A percentile compares a stretch with the other conserved stretches of the same genome.
phyloP scores from a whole-genome alignment of 208 protist species.

The Novymonas esmeraldas region DNA sequence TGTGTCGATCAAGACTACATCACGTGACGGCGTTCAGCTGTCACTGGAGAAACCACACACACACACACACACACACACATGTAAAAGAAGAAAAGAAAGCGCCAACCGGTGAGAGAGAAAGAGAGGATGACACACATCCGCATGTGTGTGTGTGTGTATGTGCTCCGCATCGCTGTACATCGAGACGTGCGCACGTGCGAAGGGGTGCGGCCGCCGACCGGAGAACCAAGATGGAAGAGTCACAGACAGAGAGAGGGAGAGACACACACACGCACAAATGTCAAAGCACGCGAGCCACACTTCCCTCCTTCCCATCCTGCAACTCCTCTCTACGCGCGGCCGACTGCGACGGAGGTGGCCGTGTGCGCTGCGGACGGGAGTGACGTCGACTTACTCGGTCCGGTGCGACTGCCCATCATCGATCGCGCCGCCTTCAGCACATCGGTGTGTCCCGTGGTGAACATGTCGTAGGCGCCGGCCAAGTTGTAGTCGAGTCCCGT shows the following conservation, averaged over 20 bases:
- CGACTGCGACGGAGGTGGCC: neutral
- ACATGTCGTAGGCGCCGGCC: constrained; percentile 67
- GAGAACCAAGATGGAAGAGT: no score
- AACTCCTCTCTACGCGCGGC: no score
- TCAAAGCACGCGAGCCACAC: no score
- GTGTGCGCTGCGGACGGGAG: neutral
- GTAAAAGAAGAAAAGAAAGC: constrained; percentile 3
- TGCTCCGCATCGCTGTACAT: no score
- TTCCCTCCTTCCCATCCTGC: no score
- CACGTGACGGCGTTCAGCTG: no score
- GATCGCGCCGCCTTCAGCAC: constrained; percentile 46
- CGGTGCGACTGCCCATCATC: constrained; percentile 18
- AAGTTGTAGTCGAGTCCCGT: constrained; percentile 80
- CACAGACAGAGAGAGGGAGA: no score
- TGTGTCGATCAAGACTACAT: no score
- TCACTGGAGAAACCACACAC: no score
- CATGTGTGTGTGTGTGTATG: neutral
- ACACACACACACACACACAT: neutral
- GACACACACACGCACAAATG: no score
- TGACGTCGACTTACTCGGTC: neutral
- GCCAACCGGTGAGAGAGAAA: neutral
- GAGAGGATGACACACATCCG: neutral
- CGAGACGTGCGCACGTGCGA: neutral
- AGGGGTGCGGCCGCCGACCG: neutral
- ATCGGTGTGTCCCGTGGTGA: constrained; percentile 47